Evolutionary conservation across 345 rosid species (phyloP).

Genomic region (Eucalyptus curtisii): DNA sequence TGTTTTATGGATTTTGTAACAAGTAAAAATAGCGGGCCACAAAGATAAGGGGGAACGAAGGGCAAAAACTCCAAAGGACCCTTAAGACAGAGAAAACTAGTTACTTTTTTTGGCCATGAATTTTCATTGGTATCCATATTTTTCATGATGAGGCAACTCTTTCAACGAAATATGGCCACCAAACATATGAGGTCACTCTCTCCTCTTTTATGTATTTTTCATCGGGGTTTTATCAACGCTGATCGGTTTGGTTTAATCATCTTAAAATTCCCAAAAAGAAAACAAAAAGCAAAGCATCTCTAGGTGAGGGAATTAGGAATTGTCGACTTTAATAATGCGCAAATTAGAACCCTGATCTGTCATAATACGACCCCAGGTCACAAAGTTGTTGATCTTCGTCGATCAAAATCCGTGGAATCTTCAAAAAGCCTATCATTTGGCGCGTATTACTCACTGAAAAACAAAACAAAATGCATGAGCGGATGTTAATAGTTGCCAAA

Average conservation of each 20-base stretch:
- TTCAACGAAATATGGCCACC: not conserved
- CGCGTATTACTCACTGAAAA: not conserved
- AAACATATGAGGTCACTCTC: not conserved
- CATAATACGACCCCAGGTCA: not conserved
- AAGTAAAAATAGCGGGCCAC: not conserved
- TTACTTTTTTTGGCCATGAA: not conserved
- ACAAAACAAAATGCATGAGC: not conserved
- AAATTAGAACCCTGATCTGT: not conserved
- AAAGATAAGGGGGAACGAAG: not conserved
- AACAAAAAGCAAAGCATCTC: not conserved
- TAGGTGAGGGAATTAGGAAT: not conserved
- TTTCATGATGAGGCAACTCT: not conserved
- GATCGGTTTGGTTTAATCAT: too few relatives aligned
- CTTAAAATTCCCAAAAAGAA: not conserved
- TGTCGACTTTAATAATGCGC: not conserved
- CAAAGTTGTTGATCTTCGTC: not conserved
- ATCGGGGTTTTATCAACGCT: too few relatives aligned
- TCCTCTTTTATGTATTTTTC: not conserved
- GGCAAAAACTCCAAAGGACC: not conserved
- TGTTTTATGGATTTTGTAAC: not conserved
- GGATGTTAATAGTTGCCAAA: not conserved
- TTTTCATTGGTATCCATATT: not conserved
- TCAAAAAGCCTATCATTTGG: not conserved
- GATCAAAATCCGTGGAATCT: not conserved
- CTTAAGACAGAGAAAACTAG: not conserved